A percentile compares a stretch with the other conserved stretches of the same genome.
These are phyloP conservation scores for Aspergillus fijiensis DNA, from an alignment of 2,329 filamentous ascomycete genomes.

Conservation along the genomic window DNA sequence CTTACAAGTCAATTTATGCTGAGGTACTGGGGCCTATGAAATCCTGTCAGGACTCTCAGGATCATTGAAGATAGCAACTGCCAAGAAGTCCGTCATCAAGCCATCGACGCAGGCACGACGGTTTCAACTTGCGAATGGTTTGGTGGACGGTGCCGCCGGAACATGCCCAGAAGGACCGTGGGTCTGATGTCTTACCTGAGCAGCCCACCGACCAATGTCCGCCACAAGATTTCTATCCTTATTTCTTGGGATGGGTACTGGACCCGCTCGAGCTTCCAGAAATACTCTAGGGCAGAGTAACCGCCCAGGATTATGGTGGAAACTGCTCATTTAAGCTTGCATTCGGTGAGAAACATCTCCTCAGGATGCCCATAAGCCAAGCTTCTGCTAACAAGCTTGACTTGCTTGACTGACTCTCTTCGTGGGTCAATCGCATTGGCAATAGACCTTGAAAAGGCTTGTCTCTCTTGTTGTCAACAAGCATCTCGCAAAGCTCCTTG, in stretches of 20 bases:
- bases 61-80: not conserved
- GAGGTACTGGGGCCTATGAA: not conserved
- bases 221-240: not conserved
- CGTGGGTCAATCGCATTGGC: not conserved
- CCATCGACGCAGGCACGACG: not conserved
- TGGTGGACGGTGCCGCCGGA: not conserved
- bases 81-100: not conserved
- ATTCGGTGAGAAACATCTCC: not conserved
- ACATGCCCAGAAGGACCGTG: not conserved
- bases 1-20: not conserved
- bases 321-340: not conserved
- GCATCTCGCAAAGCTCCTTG: not conserved
- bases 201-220: not conserved
- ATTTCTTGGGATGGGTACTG: not conserved
- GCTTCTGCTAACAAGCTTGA: not conserved
- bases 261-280: not conserved
- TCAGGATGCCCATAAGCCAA: not conserved
- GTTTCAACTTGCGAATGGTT: not conserved
- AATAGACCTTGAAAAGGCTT: not conserved
- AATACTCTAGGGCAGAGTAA: not conserved
- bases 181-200: not conserved
- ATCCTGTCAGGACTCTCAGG: not conserved
- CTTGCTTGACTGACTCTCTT: not conserved
- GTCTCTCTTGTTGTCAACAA: not conserved
- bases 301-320: not conserved